Conservation (phyloP, 495 filamentous ascomycete genomes). For the Lophiotrema nucula region DNA sequence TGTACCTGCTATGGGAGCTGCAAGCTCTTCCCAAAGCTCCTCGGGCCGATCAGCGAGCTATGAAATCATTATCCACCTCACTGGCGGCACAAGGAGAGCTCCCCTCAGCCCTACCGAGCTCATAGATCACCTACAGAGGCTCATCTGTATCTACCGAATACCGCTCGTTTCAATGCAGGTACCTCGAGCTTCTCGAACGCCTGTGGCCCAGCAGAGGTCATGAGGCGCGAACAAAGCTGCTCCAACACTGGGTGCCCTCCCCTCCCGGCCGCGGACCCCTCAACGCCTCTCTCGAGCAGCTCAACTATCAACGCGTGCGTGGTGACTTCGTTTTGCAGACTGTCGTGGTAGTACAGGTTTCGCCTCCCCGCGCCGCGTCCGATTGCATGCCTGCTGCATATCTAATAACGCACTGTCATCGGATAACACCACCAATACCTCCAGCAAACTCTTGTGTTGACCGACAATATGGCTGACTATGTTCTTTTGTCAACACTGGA, state of each 20-base stretch:
- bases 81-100: background rate
- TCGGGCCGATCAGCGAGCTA: background rate
- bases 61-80: background rate
- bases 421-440: background rate
- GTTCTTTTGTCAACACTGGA: slow-evolving; percentile 8
- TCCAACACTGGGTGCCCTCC: background rate
- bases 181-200: slow-evolving; percentile 3
- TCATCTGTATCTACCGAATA: slow-evolving; percentile 7
- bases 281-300: background rate
- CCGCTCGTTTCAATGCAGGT: slow-evolving; percentile 13
- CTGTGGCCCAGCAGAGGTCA: slow-evolving; percentile 7
- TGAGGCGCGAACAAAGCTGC: slow-evolving; percentile 1
- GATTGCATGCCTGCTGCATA: background rate
- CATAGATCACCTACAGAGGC: slow-evolving; percentile 5
- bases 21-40: background rate
- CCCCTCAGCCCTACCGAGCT: slow-evolving; percentile 22
- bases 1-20: too few relatives aligned
- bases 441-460: too few relatives aligned
- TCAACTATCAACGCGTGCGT: background rate
- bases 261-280: slow-evolving; percentile 26
- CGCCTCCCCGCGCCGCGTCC: background rate
- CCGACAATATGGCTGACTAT: slow-evolving; percentile 13
- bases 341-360: background rate
- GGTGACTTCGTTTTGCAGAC: background rate
- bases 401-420: slow-evolving; percentile 21